Conservation (phyloP, 176 grass and related monocot genomes). For the Zea mays region Zm-B73-REFERENCE-NAM-5.0 NC_050099.1:162265501-162266000, state of each 20-base stretch:
- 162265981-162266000: too few species aligned
- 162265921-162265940: too few species aligned
- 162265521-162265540: neutral
- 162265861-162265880: neutral
- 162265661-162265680: neutral
- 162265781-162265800: neutral
- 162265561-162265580: neutral
- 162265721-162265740: neutral
- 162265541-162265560: neutral
- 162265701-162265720: neutral
- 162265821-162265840: neutral
- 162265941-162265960: too few species aligned
- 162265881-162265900: neutral
- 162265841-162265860: neutral
- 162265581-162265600: neutral
- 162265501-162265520: neutral
- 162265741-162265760: neutral
- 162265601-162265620: neutral
- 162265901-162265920: conserved; percentile 8
- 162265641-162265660: neutral
- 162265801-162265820: conserved; percentile 12
- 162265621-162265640: neutral
- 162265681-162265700: neutral
- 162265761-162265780: neutral
- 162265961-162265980: too few species aligned